These are phyloP conservation scores for Aureobasidium sp. DNA, from an alignment of 2,329 filamentous ascomycete species.

Conservation along the genomic window DNA sequence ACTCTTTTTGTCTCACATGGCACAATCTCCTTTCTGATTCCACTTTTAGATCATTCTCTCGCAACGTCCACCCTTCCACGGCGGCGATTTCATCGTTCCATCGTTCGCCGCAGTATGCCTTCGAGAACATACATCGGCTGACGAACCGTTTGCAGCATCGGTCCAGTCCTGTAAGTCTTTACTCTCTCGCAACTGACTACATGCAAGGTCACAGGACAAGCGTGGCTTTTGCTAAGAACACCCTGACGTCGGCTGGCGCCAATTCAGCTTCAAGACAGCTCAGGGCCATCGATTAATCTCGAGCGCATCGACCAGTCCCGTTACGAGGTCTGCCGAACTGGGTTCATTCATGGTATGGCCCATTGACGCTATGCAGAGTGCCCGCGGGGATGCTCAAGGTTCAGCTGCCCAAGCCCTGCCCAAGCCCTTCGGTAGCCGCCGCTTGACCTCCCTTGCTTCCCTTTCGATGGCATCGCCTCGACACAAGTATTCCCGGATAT, in stretches of 20 bases:
- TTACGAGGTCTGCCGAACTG: not conserved
- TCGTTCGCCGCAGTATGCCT: not conserved
- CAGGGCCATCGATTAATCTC: not conserved
- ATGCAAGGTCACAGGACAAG: not conserved
- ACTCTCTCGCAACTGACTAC: not conserved
- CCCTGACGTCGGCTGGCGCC: constrained; percentile 5
- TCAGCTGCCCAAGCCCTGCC: not conserved
- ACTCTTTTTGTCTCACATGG: not conserved
- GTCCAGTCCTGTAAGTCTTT: not conserved
- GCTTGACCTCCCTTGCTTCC: not conserved
- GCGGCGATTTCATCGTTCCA: not conserved
- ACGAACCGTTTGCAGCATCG: not conserved
- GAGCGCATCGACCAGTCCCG: not conserved
- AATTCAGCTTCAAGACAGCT: not conserved
- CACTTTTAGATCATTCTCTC: not conserved
- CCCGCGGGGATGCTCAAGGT: not conserved
- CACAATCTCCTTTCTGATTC: not conserved
- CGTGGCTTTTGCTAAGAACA: not conserved
- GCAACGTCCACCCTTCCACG: not conserved
- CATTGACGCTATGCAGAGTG: not conserved
- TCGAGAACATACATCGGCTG: not conserved
- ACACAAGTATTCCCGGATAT: not conserved
- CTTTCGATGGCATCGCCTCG: not conserved
- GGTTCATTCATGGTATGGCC: not conserved
- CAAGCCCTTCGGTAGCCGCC: constrained; percentile 1